phyloP scores from a whole-genome alignment of 768 basidiomycete species.

The Leccinellum albellum region DNA sequence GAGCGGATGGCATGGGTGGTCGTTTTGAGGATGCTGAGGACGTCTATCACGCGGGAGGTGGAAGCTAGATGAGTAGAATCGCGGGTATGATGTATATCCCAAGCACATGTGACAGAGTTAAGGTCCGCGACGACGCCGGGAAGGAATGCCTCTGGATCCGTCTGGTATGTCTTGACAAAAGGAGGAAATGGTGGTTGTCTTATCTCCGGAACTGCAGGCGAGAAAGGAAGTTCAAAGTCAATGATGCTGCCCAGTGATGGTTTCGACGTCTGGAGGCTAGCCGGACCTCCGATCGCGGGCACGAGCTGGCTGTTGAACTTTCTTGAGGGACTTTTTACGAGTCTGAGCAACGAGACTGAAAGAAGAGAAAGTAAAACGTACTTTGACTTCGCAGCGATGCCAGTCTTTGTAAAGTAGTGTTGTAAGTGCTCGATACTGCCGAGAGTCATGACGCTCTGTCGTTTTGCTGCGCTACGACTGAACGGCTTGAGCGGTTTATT shows the following conservation, averaged over 20 bases:
- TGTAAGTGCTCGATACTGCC: slow-evolving; percentile 97
- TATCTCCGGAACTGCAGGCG: slow-evolving; percentile 53
- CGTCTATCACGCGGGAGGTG: slow-evolving; percentile 41
- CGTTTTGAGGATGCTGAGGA: slow-evolving; percentile 68
- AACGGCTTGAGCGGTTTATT: slow-evolving; percentile 82
- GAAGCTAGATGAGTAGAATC: slow-evolving; percentile 9
- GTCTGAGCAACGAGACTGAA: slow-evolving; percentile 4
- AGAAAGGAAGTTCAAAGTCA: slow-evolving; percentile 66
- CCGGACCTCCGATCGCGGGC: slow-evolving; percentile 68
- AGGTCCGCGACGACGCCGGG: slow-evolving; percentile 79
- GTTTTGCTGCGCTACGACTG: slow-evolving; percentile 86
- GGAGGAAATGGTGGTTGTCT: slow-evolving; percentile 46
- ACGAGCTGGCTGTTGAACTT: slow-evolving; percentile 62
- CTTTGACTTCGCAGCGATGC: slow-evolving; percentile 69
- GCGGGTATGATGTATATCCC: slow-evolving; percentile 45
- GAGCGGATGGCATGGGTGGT: slow-evolving; percentile 81
- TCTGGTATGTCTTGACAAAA: slow-evolving; percentile 61
- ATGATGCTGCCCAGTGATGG: slow-evolving; percentile 40
- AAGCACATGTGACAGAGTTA: slow-evolving; percentile 54
- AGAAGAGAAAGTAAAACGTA: slow-evolving; percentile 34
- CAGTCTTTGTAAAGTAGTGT: slow-evolving; percentile 90
- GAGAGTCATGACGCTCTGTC: slow-evolving; percentile 89
- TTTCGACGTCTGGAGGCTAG: slow-evolving; percentile 38
- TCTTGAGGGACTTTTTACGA: slow-evolving; percentile 36
- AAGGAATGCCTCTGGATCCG: slow-evolving; percentile 73